phyloP scores from a whole-genome alignment of 805 yeast genomes.

The Tetrapisispora arboricola region DNA sequence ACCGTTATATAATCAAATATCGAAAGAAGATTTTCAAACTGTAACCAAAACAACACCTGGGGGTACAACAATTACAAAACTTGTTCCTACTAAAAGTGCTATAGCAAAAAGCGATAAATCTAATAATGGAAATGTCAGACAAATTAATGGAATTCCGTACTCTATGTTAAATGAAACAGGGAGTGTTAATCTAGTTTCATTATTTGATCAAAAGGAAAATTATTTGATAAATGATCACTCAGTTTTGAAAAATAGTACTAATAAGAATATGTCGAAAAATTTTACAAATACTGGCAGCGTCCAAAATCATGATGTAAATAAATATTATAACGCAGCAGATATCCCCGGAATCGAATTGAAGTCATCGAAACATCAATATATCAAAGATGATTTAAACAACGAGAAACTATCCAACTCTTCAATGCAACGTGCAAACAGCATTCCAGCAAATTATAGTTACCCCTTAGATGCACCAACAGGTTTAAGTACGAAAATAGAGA shows the following conservation, averaged over 20 bases:
- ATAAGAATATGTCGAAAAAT: neutral
- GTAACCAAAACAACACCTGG: slow-evolving; percentile 81
- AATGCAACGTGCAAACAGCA: slow-evolving; percentile 3
- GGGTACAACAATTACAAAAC: slow-evolving; percentile 83
- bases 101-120: slow-evolving; percentile 29
- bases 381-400: neutral
- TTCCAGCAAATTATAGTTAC: slow-evolving; percentile 1
- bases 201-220: slow-evolving; percentile 3
- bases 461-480: neutral
- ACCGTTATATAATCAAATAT: slow-evolving; percentile 85
- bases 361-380: neutral
- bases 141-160: slow-evolving; percentile 59
- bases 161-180: slow-evolving; percentile 76
- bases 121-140: slow-evolving; percentile 30
- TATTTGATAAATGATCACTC: neutral
- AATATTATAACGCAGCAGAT: neutral
- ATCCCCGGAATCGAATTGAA: neutral
- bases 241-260: neutral
- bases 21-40: slow-evolving; percentile 79
- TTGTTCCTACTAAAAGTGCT: slow-evolving; percentile 79
- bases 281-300: neutral
- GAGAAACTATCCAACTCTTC: neutral
- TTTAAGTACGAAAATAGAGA: neutral
- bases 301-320: neutral
- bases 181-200: slow-evolving; percentile 31